Base-by-base conservation (phyloP, 257 asterid genomes). In the Solanum lycopersicoides region DNA sequence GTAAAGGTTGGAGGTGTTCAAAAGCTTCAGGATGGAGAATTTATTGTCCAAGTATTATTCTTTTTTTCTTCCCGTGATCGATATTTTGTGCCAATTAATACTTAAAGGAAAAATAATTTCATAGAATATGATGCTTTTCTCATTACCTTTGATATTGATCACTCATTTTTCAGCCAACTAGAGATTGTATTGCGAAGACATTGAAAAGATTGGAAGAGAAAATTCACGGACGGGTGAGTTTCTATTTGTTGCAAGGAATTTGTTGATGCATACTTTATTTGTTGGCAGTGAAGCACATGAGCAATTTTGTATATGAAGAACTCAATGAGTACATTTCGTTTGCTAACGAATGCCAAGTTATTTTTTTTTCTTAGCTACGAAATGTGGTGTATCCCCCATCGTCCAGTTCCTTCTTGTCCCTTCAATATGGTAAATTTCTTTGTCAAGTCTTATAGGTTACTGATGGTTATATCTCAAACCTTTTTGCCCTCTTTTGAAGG, bases 171-270 rank as follows among this genome's bases (percentile, higher is more conserved):
- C 98, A 97, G 99, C 99, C 99, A 86, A 97, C 99, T 86, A 93
- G 96, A 90, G 99, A 96, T 90, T 97, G 99, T 91, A 98, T 97
- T 45, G 99, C 98, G 88, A 97, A 96, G 93, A 97, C 99, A 34
- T 94, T 97, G 89, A 96, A 96, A 93, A 93, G 99, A 90, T 92
- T 97, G 77, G 99, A 97, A 90, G 99, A 97, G 93, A 97, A 95
- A 92, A 96, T 97, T 91, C 96, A 93, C 82, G 99, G 99, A 88
- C 93, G 99, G 93, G 99, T 97, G 90, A 93, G 99, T 92, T 73
- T 71, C 80, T 50, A 50, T 82, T 82, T 80, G 66, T 80, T 45
- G 69, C 21, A 47, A 18, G 66, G 45, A 82, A 82, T 82, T 82
- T 74, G 66, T 34, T 88, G 82, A 60, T 82, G 44, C 59, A 20